Base-by-base conservation (phyloP, 257 asterid genomes). In the Capsicum chinense region DNA sequence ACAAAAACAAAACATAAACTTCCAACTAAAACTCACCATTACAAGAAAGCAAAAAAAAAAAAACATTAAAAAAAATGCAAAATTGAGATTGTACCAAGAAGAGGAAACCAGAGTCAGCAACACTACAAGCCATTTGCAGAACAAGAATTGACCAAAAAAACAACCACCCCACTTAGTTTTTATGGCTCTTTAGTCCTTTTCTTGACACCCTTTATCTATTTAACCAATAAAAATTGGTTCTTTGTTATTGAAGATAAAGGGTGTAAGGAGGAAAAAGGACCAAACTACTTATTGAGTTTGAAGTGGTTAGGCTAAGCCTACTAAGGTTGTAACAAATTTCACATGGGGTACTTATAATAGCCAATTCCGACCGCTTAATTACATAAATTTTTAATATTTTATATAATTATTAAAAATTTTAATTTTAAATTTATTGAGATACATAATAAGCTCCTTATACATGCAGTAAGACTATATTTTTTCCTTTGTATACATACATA, bases 71-170 rank as follows among this genome's bases (percentile, higher is more conserved):
- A 39, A 39, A 39, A 57, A 50, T 26, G 33, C 33, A n/a, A 57
- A 79, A 35, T 14, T 4, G 7, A 50, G 79, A 63, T 9, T 39
- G 21, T 88, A 93, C 98, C 97, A 85, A 84, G 93, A 93, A 84
- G 86, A 94, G 88, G 85, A 92, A 93, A 84, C 88, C 85, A 50
- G 94, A 90, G 59, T 88, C 88, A 69, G 93, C 93, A 85, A 93
- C 88, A 66, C 92, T 88, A 86, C 93, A 91, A 71, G 98, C 97
- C 98, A 95, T 58, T 56, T 2, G 57, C 17, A 35, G 39, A 15
- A 16, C n/a, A 56, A 80, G 42, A 80, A 60, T 9, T 60, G 35
- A 56, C 57, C 57, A 80, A 39, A 17, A 19, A 16, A n/a, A 0
- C 7, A 79, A 69, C 4, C 63, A 50, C 5, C 84, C 84, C 71